These are phyloP conservation scores for Triticum timopheevii DNA, from an alignment of 176 grass and related monocot genomes.

Conservation along the genomic window DNA sequence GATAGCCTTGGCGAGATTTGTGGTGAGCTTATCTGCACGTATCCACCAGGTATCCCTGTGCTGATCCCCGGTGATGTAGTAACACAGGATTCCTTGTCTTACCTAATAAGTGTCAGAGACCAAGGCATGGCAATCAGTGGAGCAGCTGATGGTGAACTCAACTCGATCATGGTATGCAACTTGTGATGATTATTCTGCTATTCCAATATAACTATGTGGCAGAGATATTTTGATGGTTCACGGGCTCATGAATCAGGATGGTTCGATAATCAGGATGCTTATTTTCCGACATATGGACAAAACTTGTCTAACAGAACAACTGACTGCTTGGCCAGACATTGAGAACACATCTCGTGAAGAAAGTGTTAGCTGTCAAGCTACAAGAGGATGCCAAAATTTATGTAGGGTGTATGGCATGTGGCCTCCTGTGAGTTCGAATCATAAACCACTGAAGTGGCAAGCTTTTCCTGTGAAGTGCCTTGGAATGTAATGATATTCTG, in stretches of 20 bases:
- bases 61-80: conserved; percentile 76
- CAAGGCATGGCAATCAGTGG: conserved; percentile 60
- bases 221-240: background rate
- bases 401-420: conserved; percentile 38
- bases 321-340: conserved; percentile 34
- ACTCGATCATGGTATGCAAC: conserved; percentile 62
- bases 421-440: conserved; percentile 21
- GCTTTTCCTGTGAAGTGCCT: conserved; percentile 34
- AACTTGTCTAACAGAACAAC: background rate
- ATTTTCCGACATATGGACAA: background rate
- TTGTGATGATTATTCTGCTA: conserved; percentile 17
- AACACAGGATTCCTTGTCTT: conserved; percentile 50
- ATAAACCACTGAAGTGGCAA: conserved; percentile 17
- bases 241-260: background rate
- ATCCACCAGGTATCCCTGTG: conserved; percentile 77
- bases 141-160: conserved; percentile 56
- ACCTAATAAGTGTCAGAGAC: conserved; percentile 48
- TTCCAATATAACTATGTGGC: background rate
- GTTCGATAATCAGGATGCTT: too few relatives aligned
- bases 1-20: conserved; percentile 69
- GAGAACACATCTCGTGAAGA: conserved; percentile 9
- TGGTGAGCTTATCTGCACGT: conserved; percentile 82
- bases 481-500: conserved; percentile 34
- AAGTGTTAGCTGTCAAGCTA: background rate
- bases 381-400: conserved; percentile 26